Evolutionary conservation across 2,329 filamentous ascomycete species (phyloP).

Genomic region (Chaetothyriales sp.): DNA sequence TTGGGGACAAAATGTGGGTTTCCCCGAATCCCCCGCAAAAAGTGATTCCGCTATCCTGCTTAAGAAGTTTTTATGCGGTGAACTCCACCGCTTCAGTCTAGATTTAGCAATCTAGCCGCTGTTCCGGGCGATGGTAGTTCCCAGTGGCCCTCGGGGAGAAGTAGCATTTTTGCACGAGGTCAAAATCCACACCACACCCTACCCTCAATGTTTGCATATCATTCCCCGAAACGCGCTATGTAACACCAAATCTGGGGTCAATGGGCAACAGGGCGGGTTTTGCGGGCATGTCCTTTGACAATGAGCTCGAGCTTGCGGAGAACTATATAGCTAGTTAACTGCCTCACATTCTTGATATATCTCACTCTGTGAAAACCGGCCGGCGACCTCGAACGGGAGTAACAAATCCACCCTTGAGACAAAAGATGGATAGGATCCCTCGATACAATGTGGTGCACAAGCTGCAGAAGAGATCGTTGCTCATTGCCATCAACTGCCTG

Average conservation of each 20-base stretch:
- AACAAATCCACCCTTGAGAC: not conserved
- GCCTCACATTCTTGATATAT: not conserved
- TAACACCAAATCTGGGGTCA: not conserved
- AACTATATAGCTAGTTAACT: not conserved
- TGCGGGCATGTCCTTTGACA: not conserved
- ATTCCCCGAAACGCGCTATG: not conserved
- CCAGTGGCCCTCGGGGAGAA: not conserved
- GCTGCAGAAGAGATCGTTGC: slow-evolving; percentile 42
- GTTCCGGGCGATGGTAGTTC: not conserved
- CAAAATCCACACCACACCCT: not conserved
- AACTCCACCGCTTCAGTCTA: not conserved
- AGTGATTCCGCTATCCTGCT: not conserved
- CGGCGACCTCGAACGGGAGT: not conserved
- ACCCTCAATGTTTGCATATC: not conserved
- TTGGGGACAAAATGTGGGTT: too few species aligned
- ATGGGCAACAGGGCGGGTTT: not conserved
- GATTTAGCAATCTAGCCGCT: not conserved
- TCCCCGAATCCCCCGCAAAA: too few species aligned
- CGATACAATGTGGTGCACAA: slow-evolving; percentile 39
- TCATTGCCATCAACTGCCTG: slow-evolving; percentile 49
- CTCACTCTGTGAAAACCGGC: not conserved
- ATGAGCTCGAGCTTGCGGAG: not conserved
- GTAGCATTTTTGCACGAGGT: not conserved
- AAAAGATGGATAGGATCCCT: slow-evolving; percentile 27
- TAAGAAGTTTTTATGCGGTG: not conserved